These are phyloP conservation scores for Sclerotinia nivalis DNA, from an alignment of 2,329 filamentous ascomycete species.

Conservation along the genomic window DNA sequence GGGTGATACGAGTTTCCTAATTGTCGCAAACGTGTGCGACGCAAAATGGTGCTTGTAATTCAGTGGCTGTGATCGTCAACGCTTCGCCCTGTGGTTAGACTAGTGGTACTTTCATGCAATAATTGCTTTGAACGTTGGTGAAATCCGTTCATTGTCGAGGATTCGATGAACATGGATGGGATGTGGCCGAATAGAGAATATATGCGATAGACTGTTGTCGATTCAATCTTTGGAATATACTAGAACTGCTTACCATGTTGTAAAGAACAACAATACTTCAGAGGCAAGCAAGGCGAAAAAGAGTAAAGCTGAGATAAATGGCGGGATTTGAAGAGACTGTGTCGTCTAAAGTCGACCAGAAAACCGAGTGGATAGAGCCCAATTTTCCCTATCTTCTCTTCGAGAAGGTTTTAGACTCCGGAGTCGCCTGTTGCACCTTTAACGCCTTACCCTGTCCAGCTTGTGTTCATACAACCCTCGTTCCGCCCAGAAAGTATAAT, in stretches of 20 bases:
- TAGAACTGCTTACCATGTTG: not conserved
- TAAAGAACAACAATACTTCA: not conserved
- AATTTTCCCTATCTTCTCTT: not conserved
- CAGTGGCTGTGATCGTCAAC: not conserved
- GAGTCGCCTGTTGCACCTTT: not conserved
- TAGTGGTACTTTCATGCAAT: not conserved
- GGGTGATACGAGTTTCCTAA: not conserved
- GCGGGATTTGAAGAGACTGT: not conserved
- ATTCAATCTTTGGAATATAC: not conserved
- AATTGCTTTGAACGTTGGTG: not conserved
- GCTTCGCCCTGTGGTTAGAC: not conserved
- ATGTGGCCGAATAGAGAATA: not conserved
- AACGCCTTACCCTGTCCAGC: not conserved
- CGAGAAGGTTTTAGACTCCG: not conserved
- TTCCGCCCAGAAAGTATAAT: slow-evolving; percentile 9
- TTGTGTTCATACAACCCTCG: not conserved
- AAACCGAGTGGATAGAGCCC: not conserved
- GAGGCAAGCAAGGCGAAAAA: not conserved
- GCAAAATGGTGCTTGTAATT: not conserved
- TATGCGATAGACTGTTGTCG: not conserved
- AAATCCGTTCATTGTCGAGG: not conserved
- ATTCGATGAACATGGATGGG: slow-evolving; percentile 5
- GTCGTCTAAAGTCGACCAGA: not conserved
- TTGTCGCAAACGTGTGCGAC: not conserved
- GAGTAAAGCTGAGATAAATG: not conserved